Evolutionary conservation across 208 protist genomes (phyloP).

Genomic region (Endotrypanum monterogeii): DNA sequence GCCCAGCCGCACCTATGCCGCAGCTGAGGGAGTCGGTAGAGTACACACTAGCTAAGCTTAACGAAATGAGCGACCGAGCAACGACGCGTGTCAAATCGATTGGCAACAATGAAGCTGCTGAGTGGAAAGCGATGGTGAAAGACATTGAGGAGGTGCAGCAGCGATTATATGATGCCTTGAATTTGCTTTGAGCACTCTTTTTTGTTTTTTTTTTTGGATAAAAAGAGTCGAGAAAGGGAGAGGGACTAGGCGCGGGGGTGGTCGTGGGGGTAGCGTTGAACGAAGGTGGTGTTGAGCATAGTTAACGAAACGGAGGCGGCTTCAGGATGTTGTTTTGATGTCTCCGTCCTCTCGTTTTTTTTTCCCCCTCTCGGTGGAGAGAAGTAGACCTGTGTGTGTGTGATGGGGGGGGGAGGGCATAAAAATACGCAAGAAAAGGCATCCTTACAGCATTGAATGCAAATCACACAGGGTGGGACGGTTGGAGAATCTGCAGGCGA

Average conservation of each 20-base stretch:
- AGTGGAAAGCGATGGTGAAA: constrained; percentile 36
- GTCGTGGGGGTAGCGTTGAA: background rate
- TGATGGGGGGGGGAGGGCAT: background rate
- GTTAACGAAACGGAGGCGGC: no score
- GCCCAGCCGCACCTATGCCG: constrained; percentile 4
- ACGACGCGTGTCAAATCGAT: constrained; percentile 2
- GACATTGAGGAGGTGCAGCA: constrained; percentile 57
- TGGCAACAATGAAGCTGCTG: constrained; percentile 12
- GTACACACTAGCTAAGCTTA: constrained; percentile 55
- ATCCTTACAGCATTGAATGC: no score
- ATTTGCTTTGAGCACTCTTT: constrained; percentile 16
- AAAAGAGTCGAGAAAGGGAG: background rate
- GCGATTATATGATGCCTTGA: constrained; percentile 39
- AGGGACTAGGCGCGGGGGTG: no score
- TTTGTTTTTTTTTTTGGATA: no score
- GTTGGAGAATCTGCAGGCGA: no score
- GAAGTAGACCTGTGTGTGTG: background rate
- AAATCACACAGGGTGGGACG: no score
- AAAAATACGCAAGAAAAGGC: background rate
- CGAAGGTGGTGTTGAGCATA: background rate
- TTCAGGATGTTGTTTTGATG: no score
- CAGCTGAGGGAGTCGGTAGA: constrained; percentile 46
- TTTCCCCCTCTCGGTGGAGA: no score
- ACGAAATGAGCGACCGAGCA: constrained; percentile 43
- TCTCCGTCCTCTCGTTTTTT: no score